Percentiles rank a stretch among this genome's conserved stretches.
Evolutionary conservation across 2,329 filamentous ascomycete genomes (phyloP).

Genomic region (Macroventuria anomochaeta): DNA sequence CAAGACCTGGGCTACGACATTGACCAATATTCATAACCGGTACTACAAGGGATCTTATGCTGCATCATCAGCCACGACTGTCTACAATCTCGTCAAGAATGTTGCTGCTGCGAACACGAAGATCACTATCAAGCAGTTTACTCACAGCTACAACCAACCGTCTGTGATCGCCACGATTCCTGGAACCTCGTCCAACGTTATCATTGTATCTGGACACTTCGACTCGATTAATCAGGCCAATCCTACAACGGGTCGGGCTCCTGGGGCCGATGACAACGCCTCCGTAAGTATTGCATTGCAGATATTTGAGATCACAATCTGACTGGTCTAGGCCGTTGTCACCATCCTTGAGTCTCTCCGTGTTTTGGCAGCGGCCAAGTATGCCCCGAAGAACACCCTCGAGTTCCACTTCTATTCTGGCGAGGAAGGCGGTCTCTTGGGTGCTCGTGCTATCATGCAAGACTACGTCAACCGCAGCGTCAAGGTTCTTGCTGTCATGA

Average conservation of each 20-base stretch:
- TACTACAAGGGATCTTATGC: conserved; percentile 54
- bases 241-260: conserved; percentile 79
- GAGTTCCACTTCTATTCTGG: conserved; percentile 96
- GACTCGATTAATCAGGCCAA: conserved; percentile 91
- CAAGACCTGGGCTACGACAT: conserved; percentile 21
- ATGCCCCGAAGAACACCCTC: conserved; percentile 78
- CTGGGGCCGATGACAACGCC: conserved; percentile 90
- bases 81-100: conserved; percentile 73
- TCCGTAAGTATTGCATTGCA: conserved; percentile 87
- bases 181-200: conserved; percentile 77
- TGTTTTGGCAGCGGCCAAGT: conserved; percentile 72
- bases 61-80: conserved; percentile 81
- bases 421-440: conserved; percentile 85
- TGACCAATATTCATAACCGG: conserved; percentile 24
- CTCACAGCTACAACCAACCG: conserved; percentile 87
- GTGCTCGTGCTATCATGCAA: conserved; percentile 84
- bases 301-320: background rate
- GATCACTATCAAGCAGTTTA: conserved; percentile 73
- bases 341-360: conserved; percentile 90
- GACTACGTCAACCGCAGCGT: conserved; percentile 66
- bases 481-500: conserved; percentile 88
- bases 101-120: conserved; percentile 74
- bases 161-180: conserved; percentile 88
- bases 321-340: conserved; percentile 47
- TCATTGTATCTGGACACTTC: conserved; percentile 87